Evolutionary conservation across 805 yeast species (phyloP), one percentile per base, ranked within the genome.

Genomic region (Sugiyamaella marilandica): DNA sequence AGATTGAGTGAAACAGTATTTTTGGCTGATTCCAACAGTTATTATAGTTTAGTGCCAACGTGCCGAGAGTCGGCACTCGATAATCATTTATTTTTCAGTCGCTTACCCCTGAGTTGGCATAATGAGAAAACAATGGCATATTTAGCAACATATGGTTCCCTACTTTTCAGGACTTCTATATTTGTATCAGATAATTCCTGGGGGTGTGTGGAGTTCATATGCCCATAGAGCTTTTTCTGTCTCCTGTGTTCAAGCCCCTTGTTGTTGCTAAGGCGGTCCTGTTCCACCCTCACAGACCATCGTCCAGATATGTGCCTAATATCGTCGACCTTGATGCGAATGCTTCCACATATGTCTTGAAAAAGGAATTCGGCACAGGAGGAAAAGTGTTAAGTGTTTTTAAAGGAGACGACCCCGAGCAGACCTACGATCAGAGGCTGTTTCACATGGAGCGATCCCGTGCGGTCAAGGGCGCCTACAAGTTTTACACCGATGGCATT

Each of bases 381-480:
- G 79, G 81, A 26, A 81, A 81, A 56, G 70, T 74, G 2, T 77
- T 75, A 59, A 81, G 79, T 56, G 86, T 82, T 10, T 80, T 69
- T 59, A 66, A 75, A 54, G 74, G 78, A 46, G 72, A 75, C n/a
- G 65, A 67, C 13, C 62, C 62, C 18, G 46, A 47, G n/a, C 52
- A 61, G 7, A 51, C 55, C 11, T 57, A 63, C 26, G 62, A 61
- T 32, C 68, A 77, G 44, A 67, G 77, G 29, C 58, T 79, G 14
- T 80, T 76, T 61, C 77, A 80, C 76, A 77, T 79, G 69, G 74
- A 72, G 13, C 72, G 85, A 58, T 81, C 85, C n/a, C 72, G 85
- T 56, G 83, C 85, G 2, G 85, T 81, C 48, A 81, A 81, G 65
- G 85, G 86, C 47, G 82, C 84, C 1, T 82, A 80, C 68, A 79